Evolutionary conservation across 257 asterid genomes (phyloP).

Genomic region (Solanum sitiens): DNA sequence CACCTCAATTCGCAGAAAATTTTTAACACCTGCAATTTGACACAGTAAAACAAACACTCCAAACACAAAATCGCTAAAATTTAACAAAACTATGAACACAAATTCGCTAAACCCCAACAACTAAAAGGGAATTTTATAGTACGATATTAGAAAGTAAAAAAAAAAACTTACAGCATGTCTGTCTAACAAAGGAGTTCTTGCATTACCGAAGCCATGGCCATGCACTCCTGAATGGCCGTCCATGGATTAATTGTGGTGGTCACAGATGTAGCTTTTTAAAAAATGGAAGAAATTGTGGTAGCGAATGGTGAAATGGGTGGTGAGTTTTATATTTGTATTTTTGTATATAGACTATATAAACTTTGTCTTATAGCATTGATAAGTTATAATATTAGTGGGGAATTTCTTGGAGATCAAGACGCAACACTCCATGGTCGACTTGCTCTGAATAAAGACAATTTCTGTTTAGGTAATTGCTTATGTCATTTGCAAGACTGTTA

Average conservation of each 20-base stretch:
- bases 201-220: slow-evolving; percentile 32
- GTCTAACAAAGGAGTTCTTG: slow-evolving; percentile 36
- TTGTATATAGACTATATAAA: too few relatives aligned
- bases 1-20: not conserved
- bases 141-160: not conserved
- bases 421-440: not conserved
- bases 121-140: not conserved
- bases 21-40: not conserved
- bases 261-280: not conserved
- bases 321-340: not conserved
- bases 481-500: not conserved
- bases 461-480: not conserved
- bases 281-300: not conserved
- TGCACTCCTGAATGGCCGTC: slow-evolving; percentile 13
- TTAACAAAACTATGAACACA: not conserved
- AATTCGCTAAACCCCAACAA: not conserved
- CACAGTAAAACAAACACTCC: not conserved
- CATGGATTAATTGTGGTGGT: not conserved
- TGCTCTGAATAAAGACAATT: not conserved
- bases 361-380: not conserved
- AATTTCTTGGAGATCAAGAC: not conserved
- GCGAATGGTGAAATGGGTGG: not conserved
- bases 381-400: not conserved
- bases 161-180: slow-evolving; percentile 32
- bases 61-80: not conserved